These are phyloP conservation scores for Epichloe festucae DNA, from an alignment of 2,329 filamentous ascomycete species.

Conservation along the genomic window DNA sequence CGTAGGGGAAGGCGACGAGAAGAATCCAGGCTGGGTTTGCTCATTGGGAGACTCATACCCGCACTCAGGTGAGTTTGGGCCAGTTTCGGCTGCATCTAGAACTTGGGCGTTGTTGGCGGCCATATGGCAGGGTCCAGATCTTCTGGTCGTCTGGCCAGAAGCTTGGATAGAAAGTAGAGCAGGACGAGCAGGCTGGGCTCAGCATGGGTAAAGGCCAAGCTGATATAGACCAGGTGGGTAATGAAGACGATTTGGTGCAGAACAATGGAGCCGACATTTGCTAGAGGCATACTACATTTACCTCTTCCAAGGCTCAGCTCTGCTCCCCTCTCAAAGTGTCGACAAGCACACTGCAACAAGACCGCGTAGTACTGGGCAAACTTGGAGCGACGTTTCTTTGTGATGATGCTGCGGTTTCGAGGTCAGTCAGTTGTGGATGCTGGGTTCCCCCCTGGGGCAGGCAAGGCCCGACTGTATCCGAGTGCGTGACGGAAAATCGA, in stretches of 20 bases:
- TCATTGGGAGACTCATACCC: conserved; percentile 28
- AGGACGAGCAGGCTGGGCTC: conserved; percentile 32
- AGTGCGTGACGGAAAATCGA: neutral
- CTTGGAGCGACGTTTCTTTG: neutral
- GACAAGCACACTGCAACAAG: neutral
- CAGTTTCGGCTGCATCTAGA: conserved; percentile 11
- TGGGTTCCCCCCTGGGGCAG: neutral
- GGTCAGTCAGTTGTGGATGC: neutral
- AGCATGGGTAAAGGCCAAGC: conserved; percentile 34
- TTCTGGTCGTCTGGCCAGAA: conserved; percentile 34
- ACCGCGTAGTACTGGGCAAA: neutral
- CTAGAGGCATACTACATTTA: conserved; percentile 31
- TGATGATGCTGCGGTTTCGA: neutral
- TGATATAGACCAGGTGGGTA: conserved; percentile 39
- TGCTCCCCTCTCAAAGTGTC: neutral
- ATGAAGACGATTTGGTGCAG: conserved; percentile 40
- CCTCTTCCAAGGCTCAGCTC: neutral
- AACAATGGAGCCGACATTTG: conserved; percentile 37
- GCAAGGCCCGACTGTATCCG: neutral
- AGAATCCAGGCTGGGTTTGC: conserved; percentile 18
- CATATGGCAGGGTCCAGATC: conserved; percentile 28
- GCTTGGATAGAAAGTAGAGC: conserved; percentile 35
- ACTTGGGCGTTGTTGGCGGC: conserved; percentile 19
- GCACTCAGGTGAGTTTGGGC: conserved; percentile 1
- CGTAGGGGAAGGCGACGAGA: conserved; percentile 11